Percentiles rank a stretch among this genome's conserved stretches.
Evolutionary conservation across 129 eudicot genomes (phyloP).

Genomic region (Tagetes patula): DNA sequence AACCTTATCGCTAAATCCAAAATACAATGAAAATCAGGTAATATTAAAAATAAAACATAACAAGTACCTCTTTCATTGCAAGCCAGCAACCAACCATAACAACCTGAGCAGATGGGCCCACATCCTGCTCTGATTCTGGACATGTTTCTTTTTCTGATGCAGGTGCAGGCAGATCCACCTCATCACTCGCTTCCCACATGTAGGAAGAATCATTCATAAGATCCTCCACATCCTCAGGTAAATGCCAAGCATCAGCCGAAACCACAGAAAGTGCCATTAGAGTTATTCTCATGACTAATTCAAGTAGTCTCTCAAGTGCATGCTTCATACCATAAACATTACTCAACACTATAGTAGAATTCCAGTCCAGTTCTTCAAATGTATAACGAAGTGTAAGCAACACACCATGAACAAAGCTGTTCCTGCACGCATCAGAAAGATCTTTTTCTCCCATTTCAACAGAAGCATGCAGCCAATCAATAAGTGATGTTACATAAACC

Average conservation of each 20-base stretch:
- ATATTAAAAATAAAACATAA: constrained; percentile 8
- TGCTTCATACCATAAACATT: constrained; percentile 56
- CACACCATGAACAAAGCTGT: constrained; percentile 95
- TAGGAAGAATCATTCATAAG: constrained; percentile 61
- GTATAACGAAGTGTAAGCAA: constrained; percentile 83
- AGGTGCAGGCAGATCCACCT: constrained; percentile 33
- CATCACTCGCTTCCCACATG: constrained; percentile 46
- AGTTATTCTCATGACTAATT: constrained; percentile 79
- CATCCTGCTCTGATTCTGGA: constrained; percentile 42
- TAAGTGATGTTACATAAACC: constrained; percentile 57
- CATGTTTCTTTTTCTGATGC: constrained; percentile 41
- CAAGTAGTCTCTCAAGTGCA: constrained; percentile 70
- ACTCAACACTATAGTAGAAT: constrained; percentile 43
- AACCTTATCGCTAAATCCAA: not conserved
- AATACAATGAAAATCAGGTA: not conserved
- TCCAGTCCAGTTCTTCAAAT: constrained; percentile 93
- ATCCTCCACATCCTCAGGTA: constrained; percentile 89
- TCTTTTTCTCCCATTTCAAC: constrained; percentile 90
- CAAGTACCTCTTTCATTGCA: constrained; percentile 97
- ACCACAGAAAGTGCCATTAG: constrained; percentile 96
- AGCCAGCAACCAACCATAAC: constrained; percentile 99
- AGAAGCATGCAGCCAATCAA: constrained; percentile 74
- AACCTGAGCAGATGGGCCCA: constrained; percentile 78
- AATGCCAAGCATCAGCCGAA: constrained; percentile 88
- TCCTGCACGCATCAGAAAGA: constrained; percentile 90